These are phyloP conservation scores for Oehlia diaphana DNA, from an alignment of 192 early-diverging fungal species.

Conservation along the genomic window DNA sequence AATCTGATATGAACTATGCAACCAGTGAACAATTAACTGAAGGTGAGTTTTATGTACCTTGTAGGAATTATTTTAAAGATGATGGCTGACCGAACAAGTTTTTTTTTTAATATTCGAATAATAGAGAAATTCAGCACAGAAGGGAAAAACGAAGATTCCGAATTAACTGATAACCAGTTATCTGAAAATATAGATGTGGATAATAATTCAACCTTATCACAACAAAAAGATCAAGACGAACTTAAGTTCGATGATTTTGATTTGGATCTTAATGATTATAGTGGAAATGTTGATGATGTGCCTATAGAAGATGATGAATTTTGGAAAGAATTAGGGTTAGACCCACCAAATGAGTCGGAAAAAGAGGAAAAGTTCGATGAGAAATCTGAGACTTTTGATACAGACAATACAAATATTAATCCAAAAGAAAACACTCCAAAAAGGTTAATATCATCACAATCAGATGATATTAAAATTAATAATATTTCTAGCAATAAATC, in stretches of 20 bases:
- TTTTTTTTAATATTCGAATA: background rate
- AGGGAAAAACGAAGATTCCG: background rate
- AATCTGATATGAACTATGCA: background rate
- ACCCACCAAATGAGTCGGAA: background rate
- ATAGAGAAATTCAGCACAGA: background rate
- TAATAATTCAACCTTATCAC: background rate
- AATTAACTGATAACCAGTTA: background rate
- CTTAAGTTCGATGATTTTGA: background rate
- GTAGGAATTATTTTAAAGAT: background rate
- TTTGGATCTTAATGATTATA: slow-evolving; percentile 2
- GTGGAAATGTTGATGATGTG: background rate
- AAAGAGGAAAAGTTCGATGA: background rate
- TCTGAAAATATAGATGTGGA: background rate
- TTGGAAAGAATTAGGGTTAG: slow-evolving; percentile 11
- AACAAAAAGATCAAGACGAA: background rate
- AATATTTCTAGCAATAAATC: background rate
- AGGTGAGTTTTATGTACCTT: background rate
- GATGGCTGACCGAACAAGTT: background rate
- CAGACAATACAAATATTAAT: background rate
- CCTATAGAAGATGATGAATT: background rate
- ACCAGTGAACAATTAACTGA: background rate
- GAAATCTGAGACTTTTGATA: background rate
- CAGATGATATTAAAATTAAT: background rate
- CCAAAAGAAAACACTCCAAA: background rate
- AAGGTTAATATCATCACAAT: background rate